Percentiles rank a stretch among this genome's conserved stretches.
Conservation (phyloP, 2,329 filamentous ascomycete species). For the Aspergillus fijiensis region DNA sequence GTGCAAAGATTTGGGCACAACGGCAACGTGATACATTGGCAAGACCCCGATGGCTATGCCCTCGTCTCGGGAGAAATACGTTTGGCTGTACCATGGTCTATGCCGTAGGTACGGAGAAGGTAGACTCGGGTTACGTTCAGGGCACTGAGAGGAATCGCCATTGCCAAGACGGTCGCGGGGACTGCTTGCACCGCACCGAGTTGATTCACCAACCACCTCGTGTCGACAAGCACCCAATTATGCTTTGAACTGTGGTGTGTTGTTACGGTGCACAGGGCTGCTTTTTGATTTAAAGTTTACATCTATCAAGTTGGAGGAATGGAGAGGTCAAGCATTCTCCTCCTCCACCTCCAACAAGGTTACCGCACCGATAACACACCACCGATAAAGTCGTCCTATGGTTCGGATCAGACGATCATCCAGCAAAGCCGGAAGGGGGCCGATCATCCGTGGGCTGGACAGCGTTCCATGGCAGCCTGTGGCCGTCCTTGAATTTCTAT, state of each 20-base stretch:
- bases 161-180: too few relatives aligned
- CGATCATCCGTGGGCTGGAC: slow-evolving; percentile 5
- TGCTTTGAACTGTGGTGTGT: not conserved
- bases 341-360: not conserved
- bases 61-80: not conserved
- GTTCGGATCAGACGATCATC: slow-evolving; percentile 4
- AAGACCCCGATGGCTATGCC: not conserved
- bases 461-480: not conserved
- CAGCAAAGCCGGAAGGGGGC: not conserved
- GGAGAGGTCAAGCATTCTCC: not conserved
- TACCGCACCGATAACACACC: not conserved
- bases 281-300: not conserved
- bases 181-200: too few relatives aligned
- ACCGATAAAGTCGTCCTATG: slow-evolving; percentile 2
- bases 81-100: not conserved
- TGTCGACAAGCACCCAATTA: not conserved
- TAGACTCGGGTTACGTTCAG: too few relatives aligned
- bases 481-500: not conserved
- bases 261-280: not conserved
- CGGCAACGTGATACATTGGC: not conserved
- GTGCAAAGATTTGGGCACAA: not conserved
- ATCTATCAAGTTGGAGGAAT: not conserved
- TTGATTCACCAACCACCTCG: not conserved
- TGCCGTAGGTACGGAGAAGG: too few relatives aligned
- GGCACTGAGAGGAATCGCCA: too few relatives aligned